These are phyloP conservation scores for Claviceps digitariae DNA, from an alignment of 2,329 filamentous ascomycete species.

Conservation along the genomic window DNA sequence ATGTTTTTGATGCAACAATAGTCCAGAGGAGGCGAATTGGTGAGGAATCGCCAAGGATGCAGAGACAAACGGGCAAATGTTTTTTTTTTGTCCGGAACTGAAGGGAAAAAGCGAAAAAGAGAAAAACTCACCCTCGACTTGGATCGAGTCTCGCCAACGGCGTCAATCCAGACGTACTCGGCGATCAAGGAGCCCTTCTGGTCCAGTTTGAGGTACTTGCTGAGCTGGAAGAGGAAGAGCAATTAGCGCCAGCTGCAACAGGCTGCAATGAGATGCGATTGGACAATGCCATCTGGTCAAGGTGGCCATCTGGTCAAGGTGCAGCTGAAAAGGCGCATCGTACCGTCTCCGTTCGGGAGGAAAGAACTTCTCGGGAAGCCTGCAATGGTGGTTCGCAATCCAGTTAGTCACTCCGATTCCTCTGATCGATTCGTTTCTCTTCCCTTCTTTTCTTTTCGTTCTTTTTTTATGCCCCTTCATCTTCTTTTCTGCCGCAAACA, in stretches of 20 bases:
- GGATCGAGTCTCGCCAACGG: slow-evolving; percentile 69
- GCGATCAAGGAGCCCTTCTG: slow-evolving; percentile 83
- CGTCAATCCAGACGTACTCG: slow-evolving; percentile 95
- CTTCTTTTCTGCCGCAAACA: background rate
- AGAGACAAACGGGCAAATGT: background rate
- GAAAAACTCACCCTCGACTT: slow-evolving; percentile 77
- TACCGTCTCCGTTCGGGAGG: slow-evolving; percentile 22
- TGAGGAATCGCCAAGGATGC: too few species aligned
- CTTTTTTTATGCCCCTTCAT: background rate
- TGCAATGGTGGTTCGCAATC: slow-evolving; percentile 3
- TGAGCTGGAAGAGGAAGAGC: slow-evolving; percentile 43
- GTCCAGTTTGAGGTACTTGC: slow-evolving; percentile 83
- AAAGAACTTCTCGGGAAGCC: slow-evolving; percentile 16
- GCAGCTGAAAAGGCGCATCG: slow-evolving; percentile 5
- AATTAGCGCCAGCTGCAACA: slow-evolving; percentile 10
- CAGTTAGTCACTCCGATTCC: background rate
- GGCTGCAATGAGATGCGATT: background rate
- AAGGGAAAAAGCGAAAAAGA: background rate
- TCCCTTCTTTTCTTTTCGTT: background rate
- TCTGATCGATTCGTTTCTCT: background rate
- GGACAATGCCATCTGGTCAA: background rate
- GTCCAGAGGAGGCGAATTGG: background rate
- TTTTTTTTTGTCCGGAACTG: background rate
- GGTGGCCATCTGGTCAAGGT: background rate
- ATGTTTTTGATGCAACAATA: background rate